A percentile compares a stretch with the other conserved stretches of the same genome.
Evolutionary conservation across 177 flowering plant genomes (phyloP).

Genomic region (Telopea speciosissima): DNA sequence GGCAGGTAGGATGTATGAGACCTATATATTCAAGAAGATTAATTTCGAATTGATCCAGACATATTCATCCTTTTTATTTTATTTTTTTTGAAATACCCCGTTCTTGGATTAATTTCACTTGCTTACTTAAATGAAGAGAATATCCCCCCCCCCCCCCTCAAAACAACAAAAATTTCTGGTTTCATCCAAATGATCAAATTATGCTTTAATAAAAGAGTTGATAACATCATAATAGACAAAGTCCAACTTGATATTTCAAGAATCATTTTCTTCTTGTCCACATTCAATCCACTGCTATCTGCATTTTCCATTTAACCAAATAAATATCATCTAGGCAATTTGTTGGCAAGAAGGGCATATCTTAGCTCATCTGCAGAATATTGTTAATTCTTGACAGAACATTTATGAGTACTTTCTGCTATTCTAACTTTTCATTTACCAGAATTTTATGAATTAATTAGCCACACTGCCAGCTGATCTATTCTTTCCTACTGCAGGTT

Average conservation of each 20-base stretch:
- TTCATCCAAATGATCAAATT: background rate
- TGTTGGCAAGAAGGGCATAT: background rate
- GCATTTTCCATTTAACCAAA: background rate
- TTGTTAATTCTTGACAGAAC: background rate
- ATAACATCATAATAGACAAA: background rate
- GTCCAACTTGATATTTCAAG: background rate
- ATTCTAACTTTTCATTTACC: background rate
- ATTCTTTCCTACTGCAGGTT: conserved; percentile 40
- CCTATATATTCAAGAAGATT: no score
- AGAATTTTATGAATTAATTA: background rate
- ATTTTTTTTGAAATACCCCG: no score
- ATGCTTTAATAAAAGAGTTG: background rate
- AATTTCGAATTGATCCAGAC: no score
- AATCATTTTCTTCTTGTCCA: background rate
- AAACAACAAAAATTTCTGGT: background rate
- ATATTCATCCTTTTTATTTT: no score
- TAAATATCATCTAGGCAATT: no score
- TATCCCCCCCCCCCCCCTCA: background rate
- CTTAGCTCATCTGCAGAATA: background rate
- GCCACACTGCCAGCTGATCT: conserved; percentile 8
- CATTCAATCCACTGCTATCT: background rate
- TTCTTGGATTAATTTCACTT: no score
- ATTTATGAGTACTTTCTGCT: background rate
- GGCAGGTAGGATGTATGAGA: no score
- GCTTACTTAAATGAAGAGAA: background rate